phyloP scores from a whole-genome alignment of 2,329 filamentous ascomycete genomes.

The Beauveria sp. region DNA sequence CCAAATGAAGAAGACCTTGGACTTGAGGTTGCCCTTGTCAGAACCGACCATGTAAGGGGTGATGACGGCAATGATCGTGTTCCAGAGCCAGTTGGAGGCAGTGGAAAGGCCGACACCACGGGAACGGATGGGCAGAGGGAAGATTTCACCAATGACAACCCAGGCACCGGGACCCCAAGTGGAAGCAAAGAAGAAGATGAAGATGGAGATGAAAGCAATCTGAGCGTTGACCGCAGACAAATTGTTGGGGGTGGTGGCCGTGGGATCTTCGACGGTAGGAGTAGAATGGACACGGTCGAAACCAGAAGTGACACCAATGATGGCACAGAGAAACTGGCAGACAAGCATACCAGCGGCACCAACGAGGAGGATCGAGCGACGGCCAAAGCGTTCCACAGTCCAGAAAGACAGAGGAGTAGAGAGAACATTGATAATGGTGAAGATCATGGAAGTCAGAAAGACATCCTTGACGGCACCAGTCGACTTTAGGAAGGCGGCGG shows the following conservation, averaged over 20 bases:
- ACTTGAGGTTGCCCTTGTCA: slow-evolving; percentile 56
- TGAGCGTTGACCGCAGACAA: slow-evolving; percentile 55
- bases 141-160: slow-evolving; percentile 84
- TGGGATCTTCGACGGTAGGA: slow-evolving; percentile 30
- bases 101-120: slow-evolving; percentile 82
- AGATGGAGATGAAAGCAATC: slow-evolving; percentile 85
- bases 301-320: slow-evolving; percentile 58
- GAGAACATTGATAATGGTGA: slow-evolving; percentile 78
- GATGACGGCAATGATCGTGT: slow-evolving; percentile 64
- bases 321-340: slow-evolving; percentile 81
- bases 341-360: slow-evolving; percentile 77
- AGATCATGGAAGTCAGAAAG: slow-evolving; percentile 79
- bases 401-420: slow-evolving; percentile 86
- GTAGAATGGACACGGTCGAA: slow-evolving; percentile 42
- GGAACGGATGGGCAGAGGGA: slow-evolving; percentile 80
- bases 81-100: slow-evolving; percentile 89
- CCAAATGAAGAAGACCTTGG: slow-evolving; percentile 71
- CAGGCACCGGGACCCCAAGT: slow-evolving; percentile 82
- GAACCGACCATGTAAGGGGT: slow-evolving; percentile 63
- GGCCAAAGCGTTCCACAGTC: slow-evolving; percentile 73
- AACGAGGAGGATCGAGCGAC: slow-evolving; percentile 69
- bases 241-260: slow-evolving; percentile 40
- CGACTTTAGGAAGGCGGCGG: slow-evolving; percentile 74
- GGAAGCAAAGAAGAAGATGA: slow-evolving; percentile 86
- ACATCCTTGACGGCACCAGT: slow-evolving; percentile 68